phyloP scores from a whole-genome alignment of 1,139 yeast species.

The Lodderomyces jiufengensis region DNA sequence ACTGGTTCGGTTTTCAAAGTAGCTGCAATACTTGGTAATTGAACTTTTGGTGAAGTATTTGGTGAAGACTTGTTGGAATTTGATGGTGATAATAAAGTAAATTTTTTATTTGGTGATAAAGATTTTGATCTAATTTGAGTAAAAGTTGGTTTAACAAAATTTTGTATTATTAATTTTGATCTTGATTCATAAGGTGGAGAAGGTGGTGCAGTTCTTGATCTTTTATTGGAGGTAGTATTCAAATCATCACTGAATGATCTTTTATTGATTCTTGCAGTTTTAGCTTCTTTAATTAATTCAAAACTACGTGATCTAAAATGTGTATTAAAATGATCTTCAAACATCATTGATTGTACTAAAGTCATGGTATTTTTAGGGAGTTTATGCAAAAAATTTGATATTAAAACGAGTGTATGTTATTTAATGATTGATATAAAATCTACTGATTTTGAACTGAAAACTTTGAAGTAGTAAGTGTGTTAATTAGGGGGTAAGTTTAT shows the following conservation, averaged over 20 bases:
- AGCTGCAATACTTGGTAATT: conserved; percentile 41
- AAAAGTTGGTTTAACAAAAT: conserved; percentile 5
- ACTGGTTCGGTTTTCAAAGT: conserved; percentile 35
- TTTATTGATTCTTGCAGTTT: conserved; percentile 16
- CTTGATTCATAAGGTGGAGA: conserved; percentile 31
- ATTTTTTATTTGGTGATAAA: conserved; percentile 30
- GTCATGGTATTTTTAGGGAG: conserved; percentile 17
- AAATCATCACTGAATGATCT: conserved; percentile 24
- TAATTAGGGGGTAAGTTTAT: too few relatives aligned
- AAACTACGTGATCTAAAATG: conserved; percentile 34
- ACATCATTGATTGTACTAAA: conserved; percentile 27
- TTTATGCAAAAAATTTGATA: too few relatives aligned
- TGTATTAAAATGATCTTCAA: conserved; percentile 28
- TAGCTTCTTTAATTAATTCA: conserved; percentile 24
- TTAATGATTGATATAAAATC: too few relatives aligned
- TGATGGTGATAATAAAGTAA: conserved; percentile 31
- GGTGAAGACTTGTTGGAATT: conserved; percentile 29
- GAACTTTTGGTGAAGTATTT: conserved; percentile 15
- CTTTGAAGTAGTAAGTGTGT: too few relatives aligned
- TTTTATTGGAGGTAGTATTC: conserved; percentile 20
- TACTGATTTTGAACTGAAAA: too few relatives aligned
- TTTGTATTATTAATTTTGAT: conserved; percentile 7
- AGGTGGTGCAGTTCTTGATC: conserved; percentile 53
- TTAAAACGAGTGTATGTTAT: too few relatives aligned
- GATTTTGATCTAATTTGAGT: conserved; percentile 26